Evolutionary conservation across 2,329 filamentous ascomycete genomes (phyloP), one percentile per base, ranked within the genome.

Genomic region (Fusarium sp.): DNA sequence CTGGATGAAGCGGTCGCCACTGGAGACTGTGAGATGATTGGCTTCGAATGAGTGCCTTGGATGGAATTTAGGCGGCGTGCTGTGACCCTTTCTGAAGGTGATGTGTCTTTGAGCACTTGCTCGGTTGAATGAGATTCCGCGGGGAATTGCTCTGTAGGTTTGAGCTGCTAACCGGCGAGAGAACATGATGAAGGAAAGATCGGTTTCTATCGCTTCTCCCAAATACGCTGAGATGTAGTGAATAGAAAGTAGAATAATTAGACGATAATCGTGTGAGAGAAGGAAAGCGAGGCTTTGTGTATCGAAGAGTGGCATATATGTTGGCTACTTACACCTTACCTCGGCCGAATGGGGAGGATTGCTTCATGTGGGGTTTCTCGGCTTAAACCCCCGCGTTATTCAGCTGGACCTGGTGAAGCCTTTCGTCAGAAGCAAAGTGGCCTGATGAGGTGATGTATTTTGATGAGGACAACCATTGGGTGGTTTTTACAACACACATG

Each of bases 1-100:
- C 15, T 77, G 74, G 8, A 79, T 55, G 36, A 73, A 76, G 40
- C 70, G 68, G 13, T 65, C 49, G 8, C 71, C 70, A 57, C 72
- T 77, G 12, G 76, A 73, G 28, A 78, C 44, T 7, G 61, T 73
- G 28, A 78, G 46, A 18, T 18, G 38, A 26, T 41, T 40, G 23
- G 41, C 28, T 45, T 61, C 28, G 8, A 75, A 46, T 2, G 60
- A 53, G 6, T 34, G 40, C 2, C 12, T 49, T 2, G 70, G 40
- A 46, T 72, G 33, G 38, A 75, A 72, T 8, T 42, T 7, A 1
- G 72, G 56, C 3, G 70, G 67, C 3, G 42, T 37, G 6, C 30
- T 47, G 34, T 44, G 53, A 40, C 37, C 59, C 53, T 72, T 72
- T 20, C 12, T 45, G 16, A 8, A 20, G 28, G 16, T 15, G 8